Percentiles rank a stretch among this genome's conserved stretches.
These are phyloP conservation scores for Cladosporium phlei DNA, from an alignment of 2,329 filamentous ascomycete genomes.

Conservation along the genomic window DNA sequence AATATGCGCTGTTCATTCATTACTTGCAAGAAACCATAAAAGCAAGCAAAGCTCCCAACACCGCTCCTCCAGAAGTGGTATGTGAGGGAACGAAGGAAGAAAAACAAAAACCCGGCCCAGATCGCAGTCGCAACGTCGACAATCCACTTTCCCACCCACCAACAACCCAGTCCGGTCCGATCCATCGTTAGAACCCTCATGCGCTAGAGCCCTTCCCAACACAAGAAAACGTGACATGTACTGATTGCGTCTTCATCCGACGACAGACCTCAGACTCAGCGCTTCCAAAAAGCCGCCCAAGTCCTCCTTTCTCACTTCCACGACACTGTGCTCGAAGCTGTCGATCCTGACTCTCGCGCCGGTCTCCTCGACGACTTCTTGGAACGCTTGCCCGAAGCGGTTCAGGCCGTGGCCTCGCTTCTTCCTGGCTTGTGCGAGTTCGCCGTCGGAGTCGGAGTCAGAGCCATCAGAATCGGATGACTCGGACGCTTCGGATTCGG, in stretches of 20 bases:
- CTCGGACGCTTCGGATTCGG: conserved; percentile 47
- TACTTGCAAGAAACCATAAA: too few relatives aligned
- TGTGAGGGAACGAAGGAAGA: too few relatives aligned
- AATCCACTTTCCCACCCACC: too few relatives aligned
- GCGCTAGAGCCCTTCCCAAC: not conserved
- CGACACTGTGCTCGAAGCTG: conserved; percentile 94
- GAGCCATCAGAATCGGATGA: conserved; percentile 32
- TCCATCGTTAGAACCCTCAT: too few relatives aligned
- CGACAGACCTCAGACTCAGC: conserved; percentile 84
- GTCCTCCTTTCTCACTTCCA: conserved; percentile 97
- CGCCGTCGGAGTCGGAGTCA: conserved; percentile 34
- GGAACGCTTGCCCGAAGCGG: conserved; percentile 89
- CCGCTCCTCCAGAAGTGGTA: too few relatives aligned
- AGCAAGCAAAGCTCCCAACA: too few relatives aligned
- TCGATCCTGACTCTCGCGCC: conserved; percentile 86
- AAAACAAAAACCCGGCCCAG: too few relatives aligned
- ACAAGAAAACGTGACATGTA: not conserved
- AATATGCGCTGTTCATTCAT: too few relatives aligned
- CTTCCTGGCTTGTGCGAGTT: conserved; percentile 52
- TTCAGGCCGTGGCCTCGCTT: conserved; percentile 72
- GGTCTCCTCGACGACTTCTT: conserved; percentile 89
- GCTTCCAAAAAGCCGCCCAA: conserved; percentile 84
- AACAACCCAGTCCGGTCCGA: too few relatives aligned
- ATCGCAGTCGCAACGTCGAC: too few relatives aligned
- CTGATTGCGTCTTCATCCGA: conserved; percentile 39